phyloP scores from a whole-genome alignment of 1,284 basidiomycete species.

The Thelephora terrestris region DNA sequence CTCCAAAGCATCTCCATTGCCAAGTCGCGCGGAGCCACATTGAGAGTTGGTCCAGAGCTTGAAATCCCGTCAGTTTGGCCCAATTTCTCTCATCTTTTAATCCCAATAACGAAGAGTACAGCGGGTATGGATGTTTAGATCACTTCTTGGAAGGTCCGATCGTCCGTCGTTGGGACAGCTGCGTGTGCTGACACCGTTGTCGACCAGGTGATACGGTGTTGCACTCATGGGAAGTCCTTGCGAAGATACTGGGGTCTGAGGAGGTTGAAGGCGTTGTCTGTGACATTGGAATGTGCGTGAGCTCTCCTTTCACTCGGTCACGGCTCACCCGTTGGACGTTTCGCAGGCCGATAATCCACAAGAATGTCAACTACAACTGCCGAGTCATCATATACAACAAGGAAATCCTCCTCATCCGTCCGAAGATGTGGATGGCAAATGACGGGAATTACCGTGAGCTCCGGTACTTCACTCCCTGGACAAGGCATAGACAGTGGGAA shows the following conservation, averaged over 20 bases:
- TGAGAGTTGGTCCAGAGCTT: constrained; percentile 97
- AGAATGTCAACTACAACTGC: constrained; percentile 97
- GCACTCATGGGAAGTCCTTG: constrained; percentile 95
- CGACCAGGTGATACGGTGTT: constrained; percentile 77
- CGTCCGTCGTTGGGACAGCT: background rate
- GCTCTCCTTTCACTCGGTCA: background rate
- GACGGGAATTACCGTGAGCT: constrained; percentile 98
- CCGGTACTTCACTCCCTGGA: constrained; percentile 95
- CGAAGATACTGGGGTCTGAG: constrained; percentile 74
- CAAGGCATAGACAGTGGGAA: constrained; percentile 79
- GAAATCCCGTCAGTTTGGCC: constrained; percentile 75
- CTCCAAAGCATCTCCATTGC: constrained; percentile 82
- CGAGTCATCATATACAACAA: constrained; percentile 81
- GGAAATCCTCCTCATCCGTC: constrained; percentile 87
- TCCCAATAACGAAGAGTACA: constrained; percentile 20
- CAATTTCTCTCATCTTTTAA: background rate
- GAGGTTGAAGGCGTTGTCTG: constrained; percentile 76
- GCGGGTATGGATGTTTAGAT: constrained; percentile 91
- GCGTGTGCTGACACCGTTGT: background rate
- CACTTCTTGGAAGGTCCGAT: constrained; percentile 77
- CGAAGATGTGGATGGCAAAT: constrained; percentile 99
- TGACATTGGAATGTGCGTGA: constrained; percentile 85
- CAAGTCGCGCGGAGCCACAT: constrained; percentile 79
- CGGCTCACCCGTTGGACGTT: background rate
- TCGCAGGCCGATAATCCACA: constrained; percentile 86